Conservation (phyloP, 2,329 filamentous ascomycete genomes). For the Penicillium griseofulvum region DNA sequence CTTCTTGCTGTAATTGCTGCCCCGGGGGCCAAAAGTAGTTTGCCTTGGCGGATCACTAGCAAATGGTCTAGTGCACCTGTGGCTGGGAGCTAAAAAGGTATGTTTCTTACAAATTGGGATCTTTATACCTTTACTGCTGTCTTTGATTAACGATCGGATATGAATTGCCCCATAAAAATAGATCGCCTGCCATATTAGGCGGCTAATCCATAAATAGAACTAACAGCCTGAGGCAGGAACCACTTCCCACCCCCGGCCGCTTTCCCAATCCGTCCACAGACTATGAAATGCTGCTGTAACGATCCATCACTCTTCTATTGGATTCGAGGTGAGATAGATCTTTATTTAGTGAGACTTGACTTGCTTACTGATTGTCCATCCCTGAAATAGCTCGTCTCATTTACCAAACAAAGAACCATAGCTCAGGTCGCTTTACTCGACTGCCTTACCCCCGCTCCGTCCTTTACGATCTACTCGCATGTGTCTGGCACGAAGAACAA, state of each 20-base stretch:
- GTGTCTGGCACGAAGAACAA: constrained; percentile 12
- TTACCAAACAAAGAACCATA: constrained; percentile 8
- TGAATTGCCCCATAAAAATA: constrained; percentile 14
- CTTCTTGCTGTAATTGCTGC: neutral
- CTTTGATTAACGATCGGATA: neutral
- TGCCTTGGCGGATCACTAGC: constrained; percentile 1
- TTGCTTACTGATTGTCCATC: neutral
- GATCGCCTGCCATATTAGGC: neutral
- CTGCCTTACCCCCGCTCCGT: constrained; percentile 14
- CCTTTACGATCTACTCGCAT: constrained; percentile 15
- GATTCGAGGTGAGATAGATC: neutral
- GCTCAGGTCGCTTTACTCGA: neutral
- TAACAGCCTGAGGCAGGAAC: constrained; percentile 14
- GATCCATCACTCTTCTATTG: constrained; percentile 3
- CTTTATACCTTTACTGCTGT: too few relatives aligned
- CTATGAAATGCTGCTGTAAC: constrained; percentile 15
- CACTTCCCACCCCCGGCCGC: constrained; percentile 10
- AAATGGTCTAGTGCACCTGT: neutral
- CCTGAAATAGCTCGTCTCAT: neutral
- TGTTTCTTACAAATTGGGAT: neutral
- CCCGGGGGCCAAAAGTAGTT: neutral
- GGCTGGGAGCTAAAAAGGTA: neutral
- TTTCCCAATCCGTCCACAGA: constrained; percentile 25
- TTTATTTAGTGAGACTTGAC: constrained; percentile 2
- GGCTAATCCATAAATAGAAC: neutral